Evolutionary conservation across 768 basidiomycete genomes (phyloP).

Genomic region (Collybia nuda): DNA sequence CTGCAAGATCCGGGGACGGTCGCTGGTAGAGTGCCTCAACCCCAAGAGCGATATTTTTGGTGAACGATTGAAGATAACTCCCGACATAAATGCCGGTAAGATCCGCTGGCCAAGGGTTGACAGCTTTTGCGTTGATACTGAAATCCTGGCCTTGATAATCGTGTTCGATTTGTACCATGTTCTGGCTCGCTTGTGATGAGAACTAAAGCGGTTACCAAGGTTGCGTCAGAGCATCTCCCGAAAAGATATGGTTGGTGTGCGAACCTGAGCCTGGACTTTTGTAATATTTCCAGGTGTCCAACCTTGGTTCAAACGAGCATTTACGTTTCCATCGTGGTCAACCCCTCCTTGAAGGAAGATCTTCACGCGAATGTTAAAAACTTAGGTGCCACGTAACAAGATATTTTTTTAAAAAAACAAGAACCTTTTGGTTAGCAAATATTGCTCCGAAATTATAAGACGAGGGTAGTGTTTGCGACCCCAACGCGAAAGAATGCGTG

Average conservation of each 20-base stretch:
- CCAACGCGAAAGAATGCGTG: constrained; percentile 92
- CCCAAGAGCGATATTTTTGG: constrained; percentile 87
- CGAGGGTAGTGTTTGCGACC: constrained; percentile 79
- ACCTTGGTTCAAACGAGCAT: constrained; percentile 84
- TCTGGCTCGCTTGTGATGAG: constrained; percentile 74
- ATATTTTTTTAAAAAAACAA: constrained; percentile 11
- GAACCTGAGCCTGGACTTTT: constrained; percentile 87
- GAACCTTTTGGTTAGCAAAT: constrained; percentile 81
- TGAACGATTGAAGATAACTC: constrained; percentile 90
- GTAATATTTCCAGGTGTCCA: constrained; percentile 79
- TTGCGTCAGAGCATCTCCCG: constrained; percentile 12
- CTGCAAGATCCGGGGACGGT: constrained; percentile 67
- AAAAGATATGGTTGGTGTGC: constrained; percentile 18
- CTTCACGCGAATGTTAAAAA: constrained; percentile 41
- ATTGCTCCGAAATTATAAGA: constrained; percentile 95
- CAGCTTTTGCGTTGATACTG: constrained; percentile 78
- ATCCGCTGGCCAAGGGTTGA: constrained; percentile 90
- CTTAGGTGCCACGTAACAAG: constrained; percentile 18
- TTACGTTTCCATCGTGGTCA: constrained; percentile 91
- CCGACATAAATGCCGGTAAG: constrained; percentile 89
- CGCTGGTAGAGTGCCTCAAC: constrained; percentile 84
- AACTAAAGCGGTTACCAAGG: constrained; percentile 45
- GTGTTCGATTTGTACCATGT: constrained; percentile 92
- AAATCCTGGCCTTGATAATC: constrained; percentile 90
- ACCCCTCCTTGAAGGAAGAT: constrained; percentile 90